Percentiles rank a stretch among this genome's conserved stretches.
These are phyloP conservation scores for Betula pendula DNA, from an alignment of 306 rosid genomes.

Conservation along the genomic window DNA sequence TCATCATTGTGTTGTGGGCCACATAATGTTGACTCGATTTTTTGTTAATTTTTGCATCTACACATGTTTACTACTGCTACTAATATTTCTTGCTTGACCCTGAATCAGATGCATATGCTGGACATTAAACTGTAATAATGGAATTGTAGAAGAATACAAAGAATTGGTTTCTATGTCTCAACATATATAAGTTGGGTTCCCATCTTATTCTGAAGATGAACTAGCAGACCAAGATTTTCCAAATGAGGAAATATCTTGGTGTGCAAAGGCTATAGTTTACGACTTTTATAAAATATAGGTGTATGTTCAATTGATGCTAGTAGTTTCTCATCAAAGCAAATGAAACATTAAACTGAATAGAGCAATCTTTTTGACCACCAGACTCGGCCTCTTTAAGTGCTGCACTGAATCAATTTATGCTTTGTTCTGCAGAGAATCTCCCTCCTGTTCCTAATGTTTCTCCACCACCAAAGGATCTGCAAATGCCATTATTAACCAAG, in stretches of 20 bases:
- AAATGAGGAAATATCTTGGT: constrained; percentile 11
- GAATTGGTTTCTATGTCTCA: background rate
- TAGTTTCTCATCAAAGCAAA: background rate
- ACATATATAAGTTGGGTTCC: background rate
- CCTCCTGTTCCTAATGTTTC: constrained; percentile 45
- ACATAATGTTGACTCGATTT: background rate
- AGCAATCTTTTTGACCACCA: constrained; percentile 10
- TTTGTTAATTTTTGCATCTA: background rate
- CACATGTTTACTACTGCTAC: background rate
- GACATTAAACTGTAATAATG: background rate
- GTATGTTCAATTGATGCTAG: background rate
- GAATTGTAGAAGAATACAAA: background rate
- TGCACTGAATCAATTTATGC: constrained; percentile 26
- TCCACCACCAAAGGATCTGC: constrained; percentile 36
- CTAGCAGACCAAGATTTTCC: constrained; percentile 10
- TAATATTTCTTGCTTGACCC: background rate
- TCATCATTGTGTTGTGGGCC: background rate
- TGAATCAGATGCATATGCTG: background rate
- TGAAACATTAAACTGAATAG: constrained; percentile 1
- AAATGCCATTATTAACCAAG: constrained; percentile 38
- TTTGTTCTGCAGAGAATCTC: constrained; percentile 53
- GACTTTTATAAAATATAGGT: background rate
- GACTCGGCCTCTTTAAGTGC: constrained; percentile 24
- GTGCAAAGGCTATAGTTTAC: background rate
- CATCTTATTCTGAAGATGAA: background rate